Evolutionary conservation across 495 filamentous ascomycete species (phyloP).

Genomic region (Evernia prunastri): DNA sequence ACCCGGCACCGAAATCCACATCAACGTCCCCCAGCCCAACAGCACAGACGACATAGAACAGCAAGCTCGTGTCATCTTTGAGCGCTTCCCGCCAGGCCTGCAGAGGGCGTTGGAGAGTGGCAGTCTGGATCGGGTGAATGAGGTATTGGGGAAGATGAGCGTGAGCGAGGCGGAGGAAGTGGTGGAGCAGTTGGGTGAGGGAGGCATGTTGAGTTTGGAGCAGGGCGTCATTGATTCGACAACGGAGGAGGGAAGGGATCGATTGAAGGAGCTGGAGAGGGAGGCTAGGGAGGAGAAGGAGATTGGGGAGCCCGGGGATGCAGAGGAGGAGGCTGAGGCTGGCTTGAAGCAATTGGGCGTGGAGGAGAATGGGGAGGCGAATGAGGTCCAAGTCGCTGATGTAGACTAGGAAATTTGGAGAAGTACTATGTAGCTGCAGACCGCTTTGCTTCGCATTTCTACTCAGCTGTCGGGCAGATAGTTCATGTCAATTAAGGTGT

Average conservation of each 20-base stretch:
- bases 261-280: conserved; percentile 71
- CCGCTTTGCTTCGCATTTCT: not conserved
- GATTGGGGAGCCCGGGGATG: conserved; percentile 20
- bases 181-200: conserved; percentile 75
- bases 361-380: conserved; percentile 26
- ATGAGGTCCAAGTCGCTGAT: conserved; percentile 23
- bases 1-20: conserved; percentile 87
- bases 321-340: conserved; percentile 52
- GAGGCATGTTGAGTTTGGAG: conserved; percentile 83
- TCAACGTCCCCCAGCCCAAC: conserved; percentile 58
- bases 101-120: conserved; percentile 75
- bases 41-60: conserved; percentile 61
- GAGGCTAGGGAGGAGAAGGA: conserved; percentile 38
- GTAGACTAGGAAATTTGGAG: conserved; percentile 11
- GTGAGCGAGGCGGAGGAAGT: conserved; percentile 89
- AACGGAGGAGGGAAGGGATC: conserved; percentile 78
- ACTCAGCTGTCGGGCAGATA: not conserved
- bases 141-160: conserved; percentile 87
- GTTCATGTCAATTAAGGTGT: not conserved
- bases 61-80: conserved; percentile 67
- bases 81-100: conserved; percentile 73
- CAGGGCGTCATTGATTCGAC: conserved; percentile 92
- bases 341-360: conserved; percentile 59
- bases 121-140: conserved; percentile 90
- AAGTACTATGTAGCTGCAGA: too few relatives aligned